A percentile compares a stretch with the other conserved stretches of the same genome.
Conservation (phyloP, 495 filamentous ascomycete genomes). For the Lophiotrema nucula region DNA sequence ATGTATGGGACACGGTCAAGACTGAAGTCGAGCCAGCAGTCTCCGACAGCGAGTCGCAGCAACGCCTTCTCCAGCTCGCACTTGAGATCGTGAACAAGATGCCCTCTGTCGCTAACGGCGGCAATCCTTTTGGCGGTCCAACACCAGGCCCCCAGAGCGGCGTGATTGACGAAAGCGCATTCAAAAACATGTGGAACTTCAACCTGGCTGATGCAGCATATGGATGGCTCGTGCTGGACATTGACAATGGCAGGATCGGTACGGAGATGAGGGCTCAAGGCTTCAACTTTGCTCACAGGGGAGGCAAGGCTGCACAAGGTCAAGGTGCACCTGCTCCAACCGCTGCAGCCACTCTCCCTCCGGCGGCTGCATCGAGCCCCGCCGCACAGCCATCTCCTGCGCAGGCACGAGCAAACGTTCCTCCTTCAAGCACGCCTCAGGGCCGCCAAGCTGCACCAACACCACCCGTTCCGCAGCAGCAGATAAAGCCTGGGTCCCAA, state of each 20-base stretch:
- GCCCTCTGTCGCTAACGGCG: constrained; percentile 89
- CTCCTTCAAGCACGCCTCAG: constrained; percentile 33
- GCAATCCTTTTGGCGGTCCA: constrained; percentile 92
- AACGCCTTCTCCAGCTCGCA: constrained; percentile 84
- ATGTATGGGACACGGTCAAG: constrained; percentile 99
- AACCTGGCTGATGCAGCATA: constrained; percentile 97
- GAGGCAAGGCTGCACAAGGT: constrained; percentile 50
- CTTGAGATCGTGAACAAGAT: constrained; percentile 91
- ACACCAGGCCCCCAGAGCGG: constrained; percentile 72
- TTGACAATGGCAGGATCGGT: constrained; percentile 90
- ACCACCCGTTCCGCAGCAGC: constrained; percentile 45
- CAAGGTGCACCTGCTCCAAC: constrained; percentile 34
- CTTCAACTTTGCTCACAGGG: constrained; percentile 97
- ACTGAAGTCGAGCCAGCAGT: constrained; percentile 92
- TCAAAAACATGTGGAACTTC: constrained; percentile 99
- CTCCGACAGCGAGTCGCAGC: constrained; percentile 85
- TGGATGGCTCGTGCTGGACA: constrained; percentile 89
- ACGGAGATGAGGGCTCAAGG: constrained; percentile 98
- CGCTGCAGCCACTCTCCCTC: constrained; percentile 34
- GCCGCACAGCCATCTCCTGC: constrained; percentile 44
- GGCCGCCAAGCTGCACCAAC: constrained; percentile 39
- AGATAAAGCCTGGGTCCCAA: constrained; percentile 55
- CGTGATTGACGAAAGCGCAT: constrained; percentile 95
- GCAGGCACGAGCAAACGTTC: constrained; percentile 37
- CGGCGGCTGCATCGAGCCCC: constrained; percentile 25